A percentile compares a stretch with the other conserved stretches of the same genome.
Conservation (phyloP, 2,329 filamentous ascomycete species). For the Corniculantispora saksenae region DNA sequence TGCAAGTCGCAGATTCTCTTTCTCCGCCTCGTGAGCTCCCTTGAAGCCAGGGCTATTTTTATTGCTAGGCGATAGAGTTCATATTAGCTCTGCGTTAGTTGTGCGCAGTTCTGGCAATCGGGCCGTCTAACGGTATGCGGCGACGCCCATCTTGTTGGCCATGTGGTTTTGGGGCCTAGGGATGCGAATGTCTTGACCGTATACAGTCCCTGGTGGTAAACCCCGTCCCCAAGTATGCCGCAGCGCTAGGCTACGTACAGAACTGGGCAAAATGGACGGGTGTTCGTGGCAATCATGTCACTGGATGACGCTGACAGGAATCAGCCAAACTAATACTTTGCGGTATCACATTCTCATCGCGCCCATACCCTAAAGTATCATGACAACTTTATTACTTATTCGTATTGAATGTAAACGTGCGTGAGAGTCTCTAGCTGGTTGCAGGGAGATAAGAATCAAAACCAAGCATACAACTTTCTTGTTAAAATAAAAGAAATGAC, state of each 20-base stretch:
- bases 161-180: background rate
- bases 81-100: background rate
- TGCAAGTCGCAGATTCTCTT: no score
- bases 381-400: background rate
- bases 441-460: background rate
- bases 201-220: background rate
- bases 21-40: background rate
- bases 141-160: background rate
- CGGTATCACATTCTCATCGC: no score
- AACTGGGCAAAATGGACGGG: no score
- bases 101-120: background rate
- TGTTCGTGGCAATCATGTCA: no score
- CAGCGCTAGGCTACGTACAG: no score
- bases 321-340: no score
- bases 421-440: background rate
- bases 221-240: no score
- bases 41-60: background rate
- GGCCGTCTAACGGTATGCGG: background rate
- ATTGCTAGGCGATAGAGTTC: background rate
- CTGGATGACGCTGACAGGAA: no score
- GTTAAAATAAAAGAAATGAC: background rate
- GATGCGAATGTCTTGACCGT: background rate
- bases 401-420: background rate
- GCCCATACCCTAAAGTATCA: no score
- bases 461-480: background rate